These are phyloP conservation scores for Salinomyces thailandicus DNA, from an alignment of 2,329 filamentous ascomycete species.

Conservation along the genomic window DNA sequence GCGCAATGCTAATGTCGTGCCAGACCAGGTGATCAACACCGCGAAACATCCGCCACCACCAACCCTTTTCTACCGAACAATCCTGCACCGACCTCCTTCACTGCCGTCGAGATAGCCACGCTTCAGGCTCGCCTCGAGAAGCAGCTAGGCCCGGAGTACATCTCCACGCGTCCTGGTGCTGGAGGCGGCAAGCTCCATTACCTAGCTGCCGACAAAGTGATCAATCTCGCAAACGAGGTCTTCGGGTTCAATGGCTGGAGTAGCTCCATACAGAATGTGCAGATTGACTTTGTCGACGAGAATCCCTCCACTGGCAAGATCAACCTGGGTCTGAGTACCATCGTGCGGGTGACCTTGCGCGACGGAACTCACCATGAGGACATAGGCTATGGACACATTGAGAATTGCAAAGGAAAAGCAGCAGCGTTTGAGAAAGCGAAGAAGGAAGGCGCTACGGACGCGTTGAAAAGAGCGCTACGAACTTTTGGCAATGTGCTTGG, in stretches of 20 bases:
- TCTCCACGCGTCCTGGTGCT: slow-evolving; percentile 74
- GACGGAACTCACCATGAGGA: slow-evolving; percentile 98
- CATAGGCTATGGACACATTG: slow-evolving; percentile 90
- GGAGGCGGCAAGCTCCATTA: slow-evolving; percentile 85
- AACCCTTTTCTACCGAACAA: slow-evolving; percentile 75
- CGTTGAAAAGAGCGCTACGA: slow-evolving; percentile 74
- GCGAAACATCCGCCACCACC: slow-evolving; percentile 30
- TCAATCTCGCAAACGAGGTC: slow-evolving; percentile 86
- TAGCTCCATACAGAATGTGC: slow-evolving; percentile 85
- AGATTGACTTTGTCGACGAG: slow-evolving; percentile 93
- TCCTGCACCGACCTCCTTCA: slow-evolving; percentile 66
- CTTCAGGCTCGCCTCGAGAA: slow-evolving; percentile 80
- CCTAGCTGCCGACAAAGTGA: slow-evolving; percentile 90
- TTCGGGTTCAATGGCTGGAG: slow-evolving; percentile 99
- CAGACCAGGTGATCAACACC: slow-evolving; percentile 29
- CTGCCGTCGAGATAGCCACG: slow-evolving; percentile 80
- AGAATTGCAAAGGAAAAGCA: slow-evolving; percentile 91
- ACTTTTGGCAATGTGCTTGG: slow-evolving; percentile 94
- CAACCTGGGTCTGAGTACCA: slow-evolving; percentile 76
- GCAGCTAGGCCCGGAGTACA: slow-evolving; percentile 90
- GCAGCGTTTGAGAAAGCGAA: slow-evolving; percentile 97
- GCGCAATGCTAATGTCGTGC: slow-evolving; percentile 2
- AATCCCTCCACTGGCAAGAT: slow-evolving; percentile 66
- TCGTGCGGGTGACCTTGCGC: slow-evolving; percentile 77
- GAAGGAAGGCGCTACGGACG: slow-evolving; percentile 95